These are phyloP conservation scores for Cyclotella sp. DNA, from an alignment of 108 stramenopile species.

Conservation along the genomic window DNA sequence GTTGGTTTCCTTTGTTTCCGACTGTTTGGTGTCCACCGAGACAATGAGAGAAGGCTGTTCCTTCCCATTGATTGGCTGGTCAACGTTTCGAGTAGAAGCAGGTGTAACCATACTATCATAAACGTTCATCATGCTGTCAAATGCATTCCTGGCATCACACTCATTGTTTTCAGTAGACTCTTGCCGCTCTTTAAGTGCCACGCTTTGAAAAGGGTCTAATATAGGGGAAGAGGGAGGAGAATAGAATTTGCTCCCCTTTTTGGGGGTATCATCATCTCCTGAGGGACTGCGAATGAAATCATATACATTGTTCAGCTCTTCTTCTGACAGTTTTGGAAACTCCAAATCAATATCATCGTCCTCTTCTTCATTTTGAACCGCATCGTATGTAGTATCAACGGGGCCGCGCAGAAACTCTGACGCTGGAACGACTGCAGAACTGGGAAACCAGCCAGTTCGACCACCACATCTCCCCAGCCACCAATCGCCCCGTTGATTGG, in stretches of 20 bases:
- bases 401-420: slow-evolving; percentile 40
- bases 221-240: slow-evolving; percentile 18
- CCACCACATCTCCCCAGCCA: slow-evolving; percentile 54
- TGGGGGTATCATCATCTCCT: slow-evolving; percentile 28
- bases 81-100: not conserved
- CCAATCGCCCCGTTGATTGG: slow-evolving; percentile 56
- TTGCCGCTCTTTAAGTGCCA: slow-evolving; percentile 24
- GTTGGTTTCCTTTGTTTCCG: not conserved
- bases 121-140: slow-evolving; percentile 3
- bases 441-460: slow-evolving; percentile 56
- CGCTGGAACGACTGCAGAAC: slow-evolving; percentile 47
- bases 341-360: slow-evolving; percentile 18
- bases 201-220: slow-evolving; percentile 39
- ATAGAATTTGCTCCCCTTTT: slow-evolving; percentile 5
- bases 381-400: slow-evolving; percentile 3
- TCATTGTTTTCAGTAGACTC: slow-evolving; percentile 12
- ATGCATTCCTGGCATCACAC: slow-evolving; percentile 1
- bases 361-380: slow-evolving; percentile 11
- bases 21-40: not conserved
- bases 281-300: slow-evolving; percentile 58
- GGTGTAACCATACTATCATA: slow-evolving; percentile 3
- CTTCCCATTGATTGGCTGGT: slow-evolving; percentile 8
- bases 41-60: not conserved
- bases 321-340: slow-evolving; percentile 24
- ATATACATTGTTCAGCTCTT: slow-evolving; percentile 42